Evolutionary conservation across 1,284 basidiomycete genomes (phyloP).

Genomic region (Apiotrichum sp.): DNA sequence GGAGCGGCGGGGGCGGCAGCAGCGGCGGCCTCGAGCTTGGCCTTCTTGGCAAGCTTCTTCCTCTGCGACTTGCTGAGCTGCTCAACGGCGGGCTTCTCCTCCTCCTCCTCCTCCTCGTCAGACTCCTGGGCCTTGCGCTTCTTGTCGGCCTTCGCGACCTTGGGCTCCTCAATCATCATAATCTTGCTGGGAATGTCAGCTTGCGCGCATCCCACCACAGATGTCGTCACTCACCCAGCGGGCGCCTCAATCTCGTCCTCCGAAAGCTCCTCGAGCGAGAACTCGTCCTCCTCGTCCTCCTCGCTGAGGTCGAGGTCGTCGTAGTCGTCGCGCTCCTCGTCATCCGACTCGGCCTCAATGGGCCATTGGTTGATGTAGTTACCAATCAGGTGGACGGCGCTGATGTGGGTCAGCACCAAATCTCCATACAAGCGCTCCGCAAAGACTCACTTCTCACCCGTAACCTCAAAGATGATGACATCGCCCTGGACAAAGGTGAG

Average conservation of each 20-base stretch:
- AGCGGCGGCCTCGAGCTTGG: slow-evolving; percentile 43
- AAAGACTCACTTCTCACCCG: slow-evolving; percentile 67
- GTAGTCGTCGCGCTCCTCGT: slow-evolving; percentile 49
- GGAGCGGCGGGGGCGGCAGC: slow-evolving; percentile 50
- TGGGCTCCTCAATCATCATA: slow-evolving; percentile 26
- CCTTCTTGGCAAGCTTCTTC: slow-evolving; percentile 47
- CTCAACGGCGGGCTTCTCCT: slow-evolving; percentile 26
- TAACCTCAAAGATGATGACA: slow-evolving; percentile 63
- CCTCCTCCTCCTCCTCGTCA: slow-evolving; percentile 18
- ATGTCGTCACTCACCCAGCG: slow-evolving; percentile 21
- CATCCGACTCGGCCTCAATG: slow-evolving; percentile 27
- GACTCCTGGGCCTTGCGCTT: slow-evolving; percentile 21
- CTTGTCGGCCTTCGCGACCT: slow-evolving; percentile 9
- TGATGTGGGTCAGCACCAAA: slow-evolving; percentile 40
- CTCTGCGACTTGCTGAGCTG: slow-evolving; percentile 42
- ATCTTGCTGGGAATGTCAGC: slow-evolving; percentile 26
- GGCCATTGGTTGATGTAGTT: slow-evolving; percentile 67
- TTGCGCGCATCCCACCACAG: too few species aligned
- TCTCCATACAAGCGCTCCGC: slow-evolving; percentile 19
- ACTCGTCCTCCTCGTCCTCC: slow-evolving; percentile 50
- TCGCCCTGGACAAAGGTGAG: slow-evolving; percentile 69
- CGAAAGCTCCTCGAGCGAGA: slow-evolving; percentile 50
- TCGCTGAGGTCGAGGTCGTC: slow-evolving; percentile 48
- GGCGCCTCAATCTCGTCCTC: slow-evolving; percentile 46
- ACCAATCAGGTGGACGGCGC: slow-evolving; percentile 77